Percentiles rank a stretch among this genome's conserved stretches.
These are phyloP conservation scores for Metschnikowia colocasiae DNA, from an alignment of 805 yeast genomes.

Conservation along the genomic window DNA sequence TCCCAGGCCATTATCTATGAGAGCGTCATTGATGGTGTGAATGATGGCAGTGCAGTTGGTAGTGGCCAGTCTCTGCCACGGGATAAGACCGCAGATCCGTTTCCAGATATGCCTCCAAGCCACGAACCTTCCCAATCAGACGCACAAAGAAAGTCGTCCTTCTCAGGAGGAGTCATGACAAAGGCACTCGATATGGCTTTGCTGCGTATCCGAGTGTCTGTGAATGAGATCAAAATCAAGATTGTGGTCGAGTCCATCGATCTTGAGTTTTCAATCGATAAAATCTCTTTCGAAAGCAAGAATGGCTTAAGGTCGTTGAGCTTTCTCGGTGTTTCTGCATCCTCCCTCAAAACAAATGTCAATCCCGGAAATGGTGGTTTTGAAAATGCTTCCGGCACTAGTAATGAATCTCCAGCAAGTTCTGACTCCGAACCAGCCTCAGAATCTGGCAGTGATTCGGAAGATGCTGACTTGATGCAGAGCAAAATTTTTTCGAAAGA, in stretches of 20 bases:
- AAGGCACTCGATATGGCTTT: conserved; percentile 66
- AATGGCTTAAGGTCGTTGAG: conserved; percentile 46
- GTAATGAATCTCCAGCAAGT: background rate
- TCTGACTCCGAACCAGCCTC: conserved; percentile 3
- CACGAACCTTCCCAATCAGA: background rate
- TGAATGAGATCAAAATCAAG: conserved; percentile 45
- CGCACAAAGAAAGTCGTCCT: conserved; percentile 10
- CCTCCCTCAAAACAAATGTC: conserved; percentile 16
- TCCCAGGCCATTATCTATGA: conserved; percentile 55
- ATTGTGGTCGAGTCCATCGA: conserved; percentile 46
- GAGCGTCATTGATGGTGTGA: background rate
- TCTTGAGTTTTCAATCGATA: conserved; percentile 30
- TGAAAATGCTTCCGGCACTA: background rate
- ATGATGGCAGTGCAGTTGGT: background rate
- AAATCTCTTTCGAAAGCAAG: conserved; percentile 33
- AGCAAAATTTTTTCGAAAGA: conserved; percentile 66
- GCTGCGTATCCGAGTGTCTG: conserved; percentile 52
- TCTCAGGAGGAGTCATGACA: conserved; percentile 55
- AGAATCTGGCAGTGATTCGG: conserved; percentile 13
- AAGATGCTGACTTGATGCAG: conserved; percentile 45
- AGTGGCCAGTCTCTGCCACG: background rate
- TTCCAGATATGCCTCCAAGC: background rate
- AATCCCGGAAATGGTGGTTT: conserved; percentile 25
- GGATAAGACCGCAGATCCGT: background rate
- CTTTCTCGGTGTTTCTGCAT: conserved; percentile 34